Conservation (phyloP, 768 basidiomycete species). For the Tricholoma hemisulphureum region DNA sequence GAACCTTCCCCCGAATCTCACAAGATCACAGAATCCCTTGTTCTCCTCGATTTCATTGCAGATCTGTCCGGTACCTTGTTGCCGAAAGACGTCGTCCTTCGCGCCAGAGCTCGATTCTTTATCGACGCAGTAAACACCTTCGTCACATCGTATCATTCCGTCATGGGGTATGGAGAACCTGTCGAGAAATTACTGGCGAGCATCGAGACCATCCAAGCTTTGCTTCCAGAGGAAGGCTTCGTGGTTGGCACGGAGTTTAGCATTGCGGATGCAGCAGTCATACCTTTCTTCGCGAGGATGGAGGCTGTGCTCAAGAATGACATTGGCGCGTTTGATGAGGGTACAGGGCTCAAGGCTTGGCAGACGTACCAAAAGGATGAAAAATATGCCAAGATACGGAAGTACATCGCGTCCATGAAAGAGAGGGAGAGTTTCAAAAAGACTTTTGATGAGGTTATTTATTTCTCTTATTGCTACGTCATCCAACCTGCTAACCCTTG, state of each 20-base stretch:
- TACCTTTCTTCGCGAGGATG: constrained; percentile 60
- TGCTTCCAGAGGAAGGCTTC: constrained; percentile 49
- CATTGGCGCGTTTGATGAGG: constrained; percentile 48
- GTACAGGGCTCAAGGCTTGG: constrained; percentile 45
- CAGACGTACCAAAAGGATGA: constrained; percentile 40
- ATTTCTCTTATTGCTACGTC: background rate
- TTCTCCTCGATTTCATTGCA: constrained; percentile 66
- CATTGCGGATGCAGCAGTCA: constrained; percentile 61
- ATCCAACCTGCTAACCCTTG: background rate
- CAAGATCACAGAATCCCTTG: constrained; percentile 64
- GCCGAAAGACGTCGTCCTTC: constrained; percentile 53
- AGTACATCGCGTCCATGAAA: constrained; percentile 48
- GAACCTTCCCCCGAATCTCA: constrained; percentile 57
- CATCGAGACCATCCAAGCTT: constrained; percentile 46
- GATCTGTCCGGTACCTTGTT: constrained; percentile 56
- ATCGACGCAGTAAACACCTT: constrained; percentile 52
- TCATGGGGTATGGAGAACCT: constrained; percentile 38
- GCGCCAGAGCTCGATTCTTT: constrained; percentile 64
- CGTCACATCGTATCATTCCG: constrained; percentile 35
- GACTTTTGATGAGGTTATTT: constrained; percentile 50
- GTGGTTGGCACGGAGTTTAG: constrained; percentile 48
- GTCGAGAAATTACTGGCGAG: constrained; percentile 40
- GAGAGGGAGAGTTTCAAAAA: constrained; percentile 51
- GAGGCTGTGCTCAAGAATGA: constrained; percentile 47
- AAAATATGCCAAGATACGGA: constrained; percentile 49